phyloP scores from a whole-genome alignment of 352 stramenopile species.

The Bremia lactucae region DNA sequence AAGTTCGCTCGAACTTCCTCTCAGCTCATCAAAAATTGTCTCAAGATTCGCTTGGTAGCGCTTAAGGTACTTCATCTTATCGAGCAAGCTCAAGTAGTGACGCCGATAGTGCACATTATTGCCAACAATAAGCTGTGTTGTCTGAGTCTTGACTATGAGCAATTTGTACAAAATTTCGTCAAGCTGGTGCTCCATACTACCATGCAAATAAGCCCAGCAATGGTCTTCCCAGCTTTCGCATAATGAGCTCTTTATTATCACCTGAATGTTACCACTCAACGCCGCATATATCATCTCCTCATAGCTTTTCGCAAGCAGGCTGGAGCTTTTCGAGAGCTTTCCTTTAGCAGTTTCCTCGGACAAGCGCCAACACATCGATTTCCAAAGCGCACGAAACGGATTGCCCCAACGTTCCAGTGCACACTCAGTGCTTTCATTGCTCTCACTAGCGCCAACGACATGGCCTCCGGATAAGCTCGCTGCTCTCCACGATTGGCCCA shows the following conservation, averaged over 20 bases:
- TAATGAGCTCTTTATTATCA: conserved; percentile 50
- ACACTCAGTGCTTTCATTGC: conserved; percentile 34
- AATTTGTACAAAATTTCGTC: conserved; percentile 62
- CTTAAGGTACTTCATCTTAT: conserved; percentile 52
- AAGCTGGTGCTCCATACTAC: conserved; percentile 56
- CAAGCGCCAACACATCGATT: conserved; percentile 79
- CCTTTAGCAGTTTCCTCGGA: conserved; percentile 32
- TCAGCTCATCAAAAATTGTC: conserved; percentile 66
- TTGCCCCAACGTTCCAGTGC: conserved; percentile 70
- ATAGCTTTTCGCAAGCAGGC: conserved; percentile 51
- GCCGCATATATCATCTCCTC: conserved; percentile 75
- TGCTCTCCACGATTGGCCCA: conserved; percentile 69
- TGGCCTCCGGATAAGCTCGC: conserved; percentile 61
- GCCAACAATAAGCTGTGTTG: conserved; percentile 20
- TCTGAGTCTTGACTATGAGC: conserved; percentile 65
- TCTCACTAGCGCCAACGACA: conserved; percentile 43
- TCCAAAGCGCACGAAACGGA: conserved; percentile 73
- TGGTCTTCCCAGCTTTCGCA: conserved; percentile 81
- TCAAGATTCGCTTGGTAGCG: conserved; percentile 60
- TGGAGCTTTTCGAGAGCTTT: conserved; percentile 56
- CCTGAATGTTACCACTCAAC: conserved; percentile 59
- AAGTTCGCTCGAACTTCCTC: conserved; percentile 41
- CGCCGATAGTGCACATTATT: conserved; percentile 14
- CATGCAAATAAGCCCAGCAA: conserved; percentile 70
- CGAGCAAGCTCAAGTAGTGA: not conserved